These are phyloP conservation scores for Zymoseptoria pseudotritici DNA, from an alignment of 2,329 filamentous ascomycete genomes.

Conservation along the genomic window DNA sequence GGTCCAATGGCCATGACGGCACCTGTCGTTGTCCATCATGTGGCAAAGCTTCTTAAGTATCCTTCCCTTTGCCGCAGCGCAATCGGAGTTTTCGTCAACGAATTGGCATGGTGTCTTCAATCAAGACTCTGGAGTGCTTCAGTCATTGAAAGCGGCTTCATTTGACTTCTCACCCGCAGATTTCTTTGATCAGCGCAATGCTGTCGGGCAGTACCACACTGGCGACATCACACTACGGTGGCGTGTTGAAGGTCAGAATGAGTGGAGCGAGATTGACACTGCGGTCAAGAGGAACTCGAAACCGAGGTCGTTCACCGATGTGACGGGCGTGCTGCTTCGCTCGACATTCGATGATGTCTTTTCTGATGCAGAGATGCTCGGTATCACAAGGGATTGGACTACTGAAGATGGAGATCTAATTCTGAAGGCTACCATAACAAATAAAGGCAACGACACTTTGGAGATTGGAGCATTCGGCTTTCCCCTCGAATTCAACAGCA, in stretches of 20 bases:
- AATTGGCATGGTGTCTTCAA: slow-evolving; percentile 10
- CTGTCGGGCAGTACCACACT: slow-evolving; percentile 51
- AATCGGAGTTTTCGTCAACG: slow-evolving; percentile 4
- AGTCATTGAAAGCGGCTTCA: slow-evolving; percentile 38
- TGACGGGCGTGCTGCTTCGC: background rate
- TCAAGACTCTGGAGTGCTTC: slow-evolving; percentile 33
- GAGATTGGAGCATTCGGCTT: slow-evolving; percentile 53
- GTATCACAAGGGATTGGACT: slow-evolving; percentile 47
- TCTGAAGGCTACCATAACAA: slow-evolving; percentile 46
- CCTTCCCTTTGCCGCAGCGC: background rate
- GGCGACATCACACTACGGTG: slow-evolving; percentile 53
- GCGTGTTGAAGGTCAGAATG: slow-evolving; percentile 31
- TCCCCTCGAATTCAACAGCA: slow-evolving; percentile 55
- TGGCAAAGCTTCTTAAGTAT: background rate
- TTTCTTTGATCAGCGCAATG: slow-evolving; percentile 40
- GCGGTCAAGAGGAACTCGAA: slow-evolving; percentile 25
- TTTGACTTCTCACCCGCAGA: slow-evolving; percentile 54
- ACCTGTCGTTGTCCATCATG: background rate
- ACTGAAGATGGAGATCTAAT: slow-evolving; percentile 43
- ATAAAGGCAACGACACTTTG: slow-evolving; percentile 34
- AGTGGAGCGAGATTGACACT: slow-evolving; percentile 45
- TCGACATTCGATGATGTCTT: slow-evolving; percentile 3
- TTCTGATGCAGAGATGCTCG: slow-evolving; percentile 28
- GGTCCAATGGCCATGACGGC: too few relatives aligned
- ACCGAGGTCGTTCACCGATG: background rate